Base-by-base conservation (phyloP, 768 basidiomycete species). In the Boletus coccyginus region DNA sequence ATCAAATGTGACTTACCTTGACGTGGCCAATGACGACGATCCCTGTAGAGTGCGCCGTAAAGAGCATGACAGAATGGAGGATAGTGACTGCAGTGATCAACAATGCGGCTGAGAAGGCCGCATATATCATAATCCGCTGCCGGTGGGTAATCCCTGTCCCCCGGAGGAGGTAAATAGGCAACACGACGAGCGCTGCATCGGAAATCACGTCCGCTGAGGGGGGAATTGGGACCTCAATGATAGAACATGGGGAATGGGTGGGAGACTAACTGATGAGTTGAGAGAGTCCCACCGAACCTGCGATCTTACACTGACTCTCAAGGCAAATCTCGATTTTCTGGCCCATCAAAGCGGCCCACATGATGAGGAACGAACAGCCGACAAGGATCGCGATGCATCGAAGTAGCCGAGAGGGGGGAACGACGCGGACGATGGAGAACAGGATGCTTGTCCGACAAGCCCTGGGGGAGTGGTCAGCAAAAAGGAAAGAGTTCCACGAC, bases 361-460 rank as follows among this genome's bases (percentile, higher is more conserved):
- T 70, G 47, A 56, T 9, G 17, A 55, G 0, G 31, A 72, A 70
- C 2, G 58, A 56, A 33, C 19, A 38, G 41, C 61, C 60, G 12
- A 62, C 32, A 13, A 57, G 8, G 45, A 14, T 47, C 0, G 47
- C 35, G 29, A 61, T 27, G 16, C 54, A 59, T 6, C 48, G 55
- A 11, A 58, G 55, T 3, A 7, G 48, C 35, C 31, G 53, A 12
- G 52, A 56, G 0, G 66, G 65, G 12, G 54, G 60, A 12, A 48
- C 52, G 12, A 64, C 14, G 19, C 58, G 64, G 16, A 68, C 41
- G 50, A 68, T 57, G 16, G 68, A 70, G 29, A 62, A 11, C 32
- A 70, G 42, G 39, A 70, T 57, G 52, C 70, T 70, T 24, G 53
- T 48, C 13, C 69, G 63, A 52, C 64, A 61, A 9, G 53, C 48